Conservation (phyloP, 2,329 filamentous ascomycete species). For the Fusarium haematococcum region DNA sequence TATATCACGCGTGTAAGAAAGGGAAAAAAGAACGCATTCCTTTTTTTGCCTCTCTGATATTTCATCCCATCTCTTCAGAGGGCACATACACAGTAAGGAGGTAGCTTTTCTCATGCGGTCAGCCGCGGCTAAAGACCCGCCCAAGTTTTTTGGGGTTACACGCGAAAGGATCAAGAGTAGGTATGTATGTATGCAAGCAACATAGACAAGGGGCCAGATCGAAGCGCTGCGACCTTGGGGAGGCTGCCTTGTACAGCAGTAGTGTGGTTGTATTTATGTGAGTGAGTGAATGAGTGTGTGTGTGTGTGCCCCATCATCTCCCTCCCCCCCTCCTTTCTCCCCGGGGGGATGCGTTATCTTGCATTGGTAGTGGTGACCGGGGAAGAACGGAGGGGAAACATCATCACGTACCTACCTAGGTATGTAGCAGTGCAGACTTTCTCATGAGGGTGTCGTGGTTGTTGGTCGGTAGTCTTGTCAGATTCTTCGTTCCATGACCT, state of each 20-base stretch:
- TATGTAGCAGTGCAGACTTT: not conserved
- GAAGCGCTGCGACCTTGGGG: not conserved
- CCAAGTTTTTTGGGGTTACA: slow-evolving; percentile 29
- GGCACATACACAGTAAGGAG: not conserved
- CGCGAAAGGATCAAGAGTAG: slow-evolving; percentile 19
- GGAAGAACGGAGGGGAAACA: slow-evolving; percentile 11
- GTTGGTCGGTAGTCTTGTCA: not conserved
- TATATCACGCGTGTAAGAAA: not conserved
- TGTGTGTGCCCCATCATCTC: not conserved
- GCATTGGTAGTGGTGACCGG: slow-evolving; percentile 29
- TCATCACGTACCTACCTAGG: not conserved
- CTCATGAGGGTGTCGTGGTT: not conserved
- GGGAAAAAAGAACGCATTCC: not conserved
- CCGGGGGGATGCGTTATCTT: slow-evolving; percentile 38
- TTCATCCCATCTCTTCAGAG: not conserved
- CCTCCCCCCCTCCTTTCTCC: not conserved
- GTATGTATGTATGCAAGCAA: not conserved
- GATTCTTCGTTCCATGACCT: not conserved
- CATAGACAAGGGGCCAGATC: not conserved
- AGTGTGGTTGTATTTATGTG: slow-evolving; percentile 17
- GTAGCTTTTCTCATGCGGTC: slow-evolving; percentile 7
- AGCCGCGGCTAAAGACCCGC: slow-evolving; percentile 30
- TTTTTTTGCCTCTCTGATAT: not conserved
- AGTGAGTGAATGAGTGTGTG: not conserved
- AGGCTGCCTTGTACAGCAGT: not conserved